A percentile compares a stretch with the other conserved stretches of the same genome.
Evolutionary conservation across 805 yeast species (phyloP).

Genomic region (Spencermartinsiella europaea): DNA sequence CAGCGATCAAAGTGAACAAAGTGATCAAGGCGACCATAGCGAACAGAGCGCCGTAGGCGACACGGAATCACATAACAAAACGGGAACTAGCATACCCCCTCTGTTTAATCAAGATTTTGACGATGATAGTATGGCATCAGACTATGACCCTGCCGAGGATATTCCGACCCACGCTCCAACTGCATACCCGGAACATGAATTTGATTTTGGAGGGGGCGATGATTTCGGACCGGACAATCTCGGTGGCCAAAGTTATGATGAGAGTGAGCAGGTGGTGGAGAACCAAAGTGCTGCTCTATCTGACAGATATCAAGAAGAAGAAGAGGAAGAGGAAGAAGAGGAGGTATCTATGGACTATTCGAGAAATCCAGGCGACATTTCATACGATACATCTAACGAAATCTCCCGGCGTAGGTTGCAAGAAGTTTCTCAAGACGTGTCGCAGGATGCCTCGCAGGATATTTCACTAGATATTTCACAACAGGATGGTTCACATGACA

Average conservation of each 20-base stretch:
- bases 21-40: background rate
- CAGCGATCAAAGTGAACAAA: background rate
- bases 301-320: background rate
- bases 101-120: background rate
- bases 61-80: background rate
- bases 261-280: no score
- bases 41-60: background rate
- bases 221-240: background rate
- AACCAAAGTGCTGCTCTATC: no score
- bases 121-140: background rate
- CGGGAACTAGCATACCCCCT: background rate
- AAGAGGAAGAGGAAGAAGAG: conserved; percentile 1
- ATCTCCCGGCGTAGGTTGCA: background rate
- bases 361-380: no score
- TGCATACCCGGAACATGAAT: background rate
- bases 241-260: no score
- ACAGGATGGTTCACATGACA: background rate
- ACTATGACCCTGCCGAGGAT: background rate
- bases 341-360: background rate
- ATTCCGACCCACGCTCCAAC: background rate
- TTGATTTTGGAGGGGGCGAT: background rate
- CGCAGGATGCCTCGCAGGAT: background rate
- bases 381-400: background rate
- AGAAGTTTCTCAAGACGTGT: background rate
- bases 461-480: background rate